phyloP scores from a whole-genome alignment of 2,329 filamentous ascomycete species.

The Colletotrichum lini region DNA sequence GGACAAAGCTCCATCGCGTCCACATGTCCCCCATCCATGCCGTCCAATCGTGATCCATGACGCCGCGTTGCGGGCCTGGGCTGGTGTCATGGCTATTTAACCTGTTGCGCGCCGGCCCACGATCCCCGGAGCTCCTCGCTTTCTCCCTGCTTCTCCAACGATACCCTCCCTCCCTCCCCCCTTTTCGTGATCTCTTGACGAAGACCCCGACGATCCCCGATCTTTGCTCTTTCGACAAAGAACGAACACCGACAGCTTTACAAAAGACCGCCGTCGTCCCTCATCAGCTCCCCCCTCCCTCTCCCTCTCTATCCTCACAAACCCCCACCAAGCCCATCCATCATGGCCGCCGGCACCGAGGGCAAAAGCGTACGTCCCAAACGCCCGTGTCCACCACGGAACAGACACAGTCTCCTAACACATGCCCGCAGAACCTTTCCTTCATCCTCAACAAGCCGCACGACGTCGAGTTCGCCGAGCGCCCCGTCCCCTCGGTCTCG shows the following conservation, averaged over 20 bases:
- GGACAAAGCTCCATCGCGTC: conserved; percentile 9
- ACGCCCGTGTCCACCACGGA: no score
- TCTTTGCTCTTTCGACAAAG: background rate
- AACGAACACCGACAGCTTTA: conserved; percentile 14
- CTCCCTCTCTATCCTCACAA: background rate
- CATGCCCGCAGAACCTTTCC: conserved; percentile 77
- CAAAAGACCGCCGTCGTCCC: background rate
- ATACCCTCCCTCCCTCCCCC: conserved; percentile 12
- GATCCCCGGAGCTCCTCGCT: conserved; percentile 14
- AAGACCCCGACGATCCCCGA: background rate
- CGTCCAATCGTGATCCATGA: conserved; percentile 29
- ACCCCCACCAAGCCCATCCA: conserved; percentile 14
- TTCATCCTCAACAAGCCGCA: conserved; percentile 85
- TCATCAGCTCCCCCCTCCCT: background rate
- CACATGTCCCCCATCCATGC: conserved; percentile 15
- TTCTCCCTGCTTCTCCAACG: background rate
- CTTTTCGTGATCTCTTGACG: conserved; percentile 3
- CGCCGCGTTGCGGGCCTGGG: conserved; percentile 19
- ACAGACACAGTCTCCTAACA: conserved; percentile 9
- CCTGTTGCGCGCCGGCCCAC: conserved; percentile 24
- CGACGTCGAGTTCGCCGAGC: conserved; percentile 81
- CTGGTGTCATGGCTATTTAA: conserved; percentile 29
- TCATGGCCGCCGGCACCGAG: conserved; percentile 41
- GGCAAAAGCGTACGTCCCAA: conserved; percentile 40
- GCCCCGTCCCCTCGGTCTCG: conserved; percentile 78